phyloP scores from a whole-genome alignment of 306 rosid genomes.

The Begonia masoniana region DNA sequence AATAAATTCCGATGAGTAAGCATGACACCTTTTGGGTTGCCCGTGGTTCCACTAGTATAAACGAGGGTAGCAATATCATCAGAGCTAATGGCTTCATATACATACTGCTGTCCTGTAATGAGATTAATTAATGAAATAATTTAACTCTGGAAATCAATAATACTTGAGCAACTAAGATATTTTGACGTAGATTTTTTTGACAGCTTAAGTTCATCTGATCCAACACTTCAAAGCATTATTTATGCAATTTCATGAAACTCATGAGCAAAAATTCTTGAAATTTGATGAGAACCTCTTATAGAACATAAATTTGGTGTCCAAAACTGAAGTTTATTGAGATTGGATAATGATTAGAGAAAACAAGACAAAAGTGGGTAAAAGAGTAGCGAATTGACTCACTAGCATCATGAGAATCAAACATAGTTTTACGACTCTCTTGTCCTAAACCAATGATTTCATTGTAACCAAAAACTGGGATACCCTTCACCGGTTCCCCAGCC shows the following conservation, averaged over 20 bases:
- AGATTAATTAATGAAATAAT: neutral
- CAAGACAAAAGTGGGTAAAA: neutral
- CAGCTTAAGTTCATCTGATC: too few relatives aligned
- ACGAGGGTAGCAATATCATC: conserved; percentile 81
- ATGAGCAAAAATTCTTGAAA: too few relatives aligned
- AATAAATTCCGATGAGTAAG: conserved; percentile 80
- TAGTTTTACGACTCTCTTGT: conserved; percentile 37
- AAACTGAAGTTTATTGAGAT: too few relatives aligned
- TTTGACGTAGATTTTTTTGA: too few relatives aligned
- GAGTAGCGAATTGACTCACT: conserved; percentile 36
- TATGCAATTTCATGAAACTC: too few relatives aligned
- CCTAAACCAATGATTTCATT: conserved; percentile 54
- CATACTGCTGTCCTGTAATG: conserved; percentile 34
- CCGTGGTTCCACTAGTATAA: conserved; percentile 95
- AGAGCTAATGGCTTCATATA: conserved; percentile 50
- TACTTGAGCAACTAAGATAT: too few relatives aligned
- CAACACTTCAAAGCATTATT: too few relatives aligned
- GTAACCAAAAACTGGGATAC: conserved; percentile 44
- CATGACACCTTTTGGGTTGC: conserved; percentile 92
- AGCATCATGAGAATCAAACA: conserved; percentile 28
- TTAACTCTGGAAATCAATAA: neutral
- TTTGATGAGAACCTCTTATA: too few relatives aligned
- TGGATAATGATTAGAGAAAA: too few relatives aligned
- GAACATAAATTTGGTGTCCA: too few relatives aligned
- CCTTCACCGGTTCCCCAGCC: conserved; percentile 24